These are phyloP conservation scores for Telfairia occidentalis DNA, from an alignment of 331 rosid genomes.

Conservation along the genomic window DNA sequence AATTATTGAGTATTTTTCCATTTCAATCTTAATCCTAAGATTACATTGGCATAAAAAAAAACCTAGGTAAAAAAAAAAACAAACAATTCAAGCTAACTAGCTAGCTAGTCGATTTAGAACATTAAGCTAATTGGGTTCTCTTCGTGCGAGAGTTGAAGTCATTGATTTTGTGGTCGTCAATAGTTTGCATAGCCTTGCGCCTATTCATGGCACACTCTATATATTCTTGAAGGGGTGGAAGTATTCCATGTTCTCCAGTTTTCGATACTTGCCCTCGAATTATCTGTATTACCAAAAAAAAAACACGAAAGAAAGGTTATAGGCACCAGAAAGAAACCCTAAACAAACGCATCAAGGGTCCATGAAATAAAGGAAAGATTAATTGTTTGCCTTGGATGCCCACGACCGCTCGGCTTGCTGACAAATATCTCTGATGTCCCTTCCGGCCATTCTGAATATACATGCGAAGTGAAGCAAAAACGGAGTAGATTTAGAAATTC, in stretches of 20 bases:
- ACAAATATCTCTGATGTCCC: slow-evolving; percentile 81
- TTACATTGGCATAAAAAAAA: neutral
- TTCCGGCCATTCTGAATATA: slow-evolving; percentile 79
- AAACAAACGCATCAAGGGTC: neutral
- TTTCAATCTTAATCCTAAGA: neutral
- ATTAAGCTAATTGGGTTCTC: slow-evolving; percentile 17
- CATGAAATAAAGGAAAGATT: neutral
- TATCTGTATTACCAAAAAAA: slow-evolving; percentile 28
- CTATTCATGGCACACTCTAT: slow-evolving; percentile 28
- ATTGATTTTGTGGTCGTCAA: slow-evolving; percentile 3
- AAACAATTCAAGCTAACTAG: neutral
- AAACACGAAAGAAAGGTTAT: slow-evolving; percentile 8
- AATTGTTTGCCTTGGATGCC: slow-evolving; percentile 83
- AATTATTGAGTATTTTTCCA: neutral
- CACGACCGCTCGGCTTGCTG: slow-evolving; percentile 86
- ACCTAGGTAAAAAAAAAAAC: neutral
- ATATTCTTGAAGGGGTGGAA: slow-evolving; percentile 54
- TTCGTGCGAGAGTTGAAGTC: slow-evolving; percentile 6
- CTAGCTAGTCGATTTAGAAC: neutral
- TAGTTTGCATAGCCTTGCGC: slow-evolving; percentile 24
- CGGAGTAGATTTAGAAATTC: neutral
- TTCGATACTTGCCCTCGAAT: slow-evolving; percentile 56
- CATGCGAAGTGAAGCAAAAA: neutral
- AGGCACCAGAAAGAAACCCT: neutral
- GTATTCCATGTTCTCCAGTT: slow-evolving; percentile 36